Conservation (phyloP, 1,284 basidiomycete genomes). For the Leccinum fuscescens region DNA sequence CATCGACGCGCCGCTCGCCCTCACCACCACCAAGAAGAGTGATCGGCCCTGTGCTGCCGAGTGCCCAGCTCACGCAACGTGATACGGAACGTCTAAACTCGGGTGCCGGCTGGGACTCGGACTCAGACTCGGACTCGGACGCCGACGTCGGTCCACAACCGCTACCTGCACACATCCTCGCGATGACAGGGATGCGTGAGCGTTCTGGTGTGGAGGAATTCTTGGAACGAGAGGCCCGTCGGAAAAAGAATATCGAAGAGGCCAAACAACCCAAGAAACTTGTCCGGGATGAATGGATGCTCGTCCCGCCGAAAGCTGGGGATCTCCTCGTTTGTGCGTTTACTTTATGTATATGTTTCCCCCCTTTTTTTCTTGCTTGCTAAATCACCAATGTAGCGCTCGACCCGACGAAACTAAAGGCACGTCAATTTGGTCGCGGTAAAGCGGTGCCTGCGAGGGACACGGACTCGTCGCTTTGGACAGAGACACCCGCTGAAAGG, state of each 20-base stretch:
- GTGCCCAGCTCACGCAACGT: slow-evolving; percentile 23
- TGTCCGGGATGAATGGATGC: slow-evolving; percentile 93
- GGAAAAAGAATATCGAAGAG: slow-evolving; percentile 68
- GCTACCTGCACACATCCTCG: slow-evolving; percentile 43
- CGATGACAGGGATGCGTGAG: slow-evolving; percentile 36
- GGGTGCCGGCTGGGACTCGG: slow-evolving; percentile 3
- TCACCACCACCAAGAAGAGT: slow-evolving; percentile 28
- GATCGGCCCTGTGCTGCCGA: slow-evolving; percentile 41
- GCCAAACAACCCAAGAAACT: slow-evolving; percentile 69
- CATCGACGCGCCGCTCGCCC: slow-evolving; percentile 28
- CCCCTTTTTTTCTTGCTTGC: neutral
- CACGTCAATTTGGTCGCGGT: slow-evolving; percentile 74
- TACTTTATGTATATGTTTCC: neutral
- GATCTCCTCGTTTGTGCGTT: slow-evolving; percentile 72
- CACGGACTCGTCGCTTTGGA: slow-evolving; percentile 75
- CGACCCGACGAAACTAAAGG: slow-evolving; percentile 71
- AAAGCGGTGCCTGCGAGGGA: slow-evolving; percentile 46
- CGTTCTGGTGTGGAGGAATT: slow-evolving; percentile 68
- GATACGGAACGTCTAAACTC: slow-evolving; percentile 31
- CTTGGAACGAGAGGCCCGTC: slow-evolving; percentile 75
- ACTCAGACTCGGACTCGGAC: slow-evolving; percentile 55
- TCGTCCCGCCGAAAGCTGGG: slow-evolving; percentile 80
- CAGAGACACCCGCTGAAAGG: slow-evolving; percentile 87
- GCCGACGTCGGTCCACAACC: slow-evolving; percentile 79
- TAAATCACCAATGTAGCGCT: slow-evolving; percentile 40